phyloP scores from a whole-genome alignment of 805 yeast genomes.

The Candida vartiovaarae region DNA sequence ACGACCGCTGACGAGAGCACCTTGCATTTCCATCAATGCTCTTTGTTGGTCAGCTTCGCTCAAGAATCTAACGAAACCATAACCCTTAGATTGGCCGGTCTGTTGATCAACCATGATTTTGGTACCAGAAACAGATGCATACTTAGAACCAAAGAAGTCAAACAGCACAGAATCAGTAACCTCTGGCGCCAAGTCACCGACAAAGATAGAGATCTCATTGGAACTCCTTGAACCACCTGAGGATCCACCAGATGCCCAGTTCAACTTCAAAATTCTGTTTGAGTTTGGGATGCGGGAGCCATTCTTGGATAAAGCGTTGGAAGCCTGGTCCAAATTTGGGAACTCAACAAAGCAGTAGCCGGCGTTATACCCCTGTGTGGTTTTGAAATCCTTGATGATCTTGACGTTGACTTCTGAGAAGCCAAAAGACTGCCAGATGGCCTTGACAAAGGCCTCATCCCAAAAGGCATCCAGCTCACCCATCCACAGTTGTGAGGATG shows the following conservation, averaged over 20 bases:
- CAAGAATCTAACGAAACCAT: slow-evolving; percentile 80
- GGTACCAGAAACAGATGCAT: slow-evolving; percentile 67
- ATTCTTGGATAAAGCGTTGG: slow-evolving; percentile 57
- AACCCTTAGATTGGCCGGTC: slow-evolving; percentile 72
- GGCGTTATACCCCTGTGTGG: slow-evolving; percentile 34
- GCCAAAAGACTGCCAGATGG: slow-evolving; percentile 68
- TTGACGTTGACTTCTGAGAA: slow-evolving; percentile 54
- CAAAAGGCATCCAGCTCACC: slow-evolving; percentile 84
- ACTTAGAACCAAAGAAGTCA: slow-evolving; percentile 60
- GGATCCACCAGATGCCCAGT: slow-evolving; percentile 68
- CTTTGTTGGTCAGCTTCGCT: slow-evolving; percentile 60
- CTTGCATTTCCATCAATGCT: slow-evolving; percentile 79
- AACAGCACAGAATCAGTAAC: slow-evolving; percentile 60
- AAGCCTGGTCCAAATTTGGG: slow-evolving; percentile 50
- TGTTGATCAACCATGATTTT: slow-evolving; percentile 71
- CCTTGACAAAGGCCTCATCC: slow-evolving; percentile 62
- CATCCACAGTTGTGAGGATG: slow-evolving; percentile 57
- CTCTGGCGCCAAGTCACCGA: slow-evolving; percentile 76
- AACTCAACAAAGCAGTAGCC: slow-evolving; percentile 85
- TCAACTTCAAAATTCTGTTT: slow-evolving; percentile 54
- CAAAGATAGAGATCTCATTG: slow-evolving; percentile 63
- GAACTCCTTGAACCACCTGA: slow-evolving; percentile 6
- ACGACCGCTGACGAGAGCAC: slow-evolving; percentile 59
- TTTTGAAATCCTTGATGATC: slow-evolving; percentile 57
- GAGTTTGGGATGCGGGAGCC: slow-evolving; percentile 65